Percentiles rank a stretch among this genome's conserved stretches.
Conservation (phyloP, 2,329 filamentous ascomycete species). For the Fusarium phyllophilum region DNA sequence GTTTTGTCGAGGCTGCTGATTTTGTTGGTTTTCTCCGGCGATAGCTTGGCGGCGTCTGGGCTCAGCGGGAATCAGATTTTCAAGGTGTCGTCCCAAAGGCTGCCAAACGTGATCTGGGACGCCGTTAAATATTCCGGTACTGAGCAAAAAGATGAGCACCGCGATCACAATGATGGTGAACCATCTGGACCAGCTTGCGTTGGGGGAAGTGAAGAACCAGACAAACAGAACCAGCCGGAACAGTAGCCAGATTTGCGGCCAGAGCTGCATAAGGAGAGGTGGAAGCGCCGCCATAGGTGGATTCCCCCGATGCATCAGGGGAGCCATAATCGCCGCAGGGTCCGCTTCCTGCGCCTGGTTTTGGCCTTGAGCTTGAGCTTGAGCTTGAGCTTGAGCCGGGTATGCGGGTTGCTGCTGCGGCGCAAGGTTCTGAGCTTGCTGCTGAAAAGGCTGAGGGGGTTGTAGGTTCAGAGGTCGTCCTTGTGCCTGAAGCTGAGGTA, state of each 20-base stretch:
- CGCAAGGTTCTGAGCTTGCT: slow-evolving; percentile 32
- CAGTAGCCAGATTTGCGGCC: slow-evolving; percentile 71
- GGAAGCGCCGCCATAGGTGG: slow-evolving; percentile 49
- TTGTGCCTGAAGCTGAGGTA: slow-evolving; percentile 20
- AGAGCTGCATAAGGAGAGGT: slow-evolving; percentile 52
- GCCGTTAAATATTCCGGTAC: slow-evolving; percentile 68
- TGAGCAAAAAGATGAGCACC: slow-evolving; percentile 65
- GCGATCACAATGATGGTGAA: slow-evolving; percentile 65
- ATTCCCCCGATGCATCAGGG: slow-evolving; percentile 52
- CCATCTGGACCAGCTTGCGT: slow-evolving; percentile 69
- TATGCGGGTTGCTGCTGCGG: slow-evolving; percentile 43
- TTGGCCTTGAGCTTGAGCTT: slow-evolving; percentile 27
- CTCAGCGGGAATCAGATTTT: slow-evolving; percentile 66
- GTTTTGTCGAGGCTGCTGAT: slow-evolving; percentile 42
- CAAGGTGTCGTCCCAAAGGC: slow-evolving; percentile 67
- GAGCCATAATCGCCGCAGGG: slow-evolving; percentile 36
- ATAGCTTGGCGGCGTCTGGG: slow-evolving; percentile 44
- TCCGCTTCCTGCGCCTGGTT: slow-evolving; percentile 41
- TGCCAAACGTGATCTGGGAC: slow-evolving; percentile 65
- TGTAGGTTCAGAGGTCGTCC: slow-evolving; percentile 15
- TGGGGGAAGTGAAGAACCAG: slow-evolving; percentile 71
- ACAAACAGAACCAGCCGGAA: slow-evolving; percentile 68
- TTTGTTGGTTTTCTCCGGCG: slow-evolving; percentile 20
- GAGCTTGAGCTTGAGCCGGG: slow-evolving; percentile 28
- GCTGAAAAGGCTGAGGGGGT: slow-evolving; percentile 29